Evolutionary conservation across 129 eudicot genomes (phyloP).

Genomic region (Flaveria brownii): DNA sequence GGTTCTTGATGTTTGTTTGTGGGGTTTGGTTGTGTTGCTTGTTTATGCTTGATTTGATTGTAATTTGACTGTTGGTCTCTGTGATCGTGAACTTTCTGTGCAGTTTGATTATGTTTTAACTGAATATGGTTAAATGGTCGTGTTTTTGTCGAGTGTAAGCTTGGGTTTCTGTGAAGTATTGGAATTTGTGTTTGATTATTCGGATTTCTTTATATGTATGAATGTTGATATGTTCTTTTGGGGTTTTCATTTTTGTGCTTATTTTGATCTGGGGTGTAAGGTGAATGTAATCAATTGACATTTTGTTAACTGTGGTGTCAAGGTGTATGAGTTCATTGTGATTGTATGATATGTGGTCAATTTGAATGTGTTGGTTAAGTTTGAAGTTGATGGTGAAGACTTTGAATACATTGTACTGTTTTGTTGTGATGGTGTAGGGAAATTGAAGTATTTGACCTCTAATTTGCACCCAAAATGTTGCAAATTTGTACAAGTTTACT

Average conservation of each 20-base stretch:
- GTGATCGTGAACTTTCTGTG: background rate
- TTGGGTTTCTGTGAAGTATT: background rate
- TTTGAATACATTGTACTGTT: background rate
- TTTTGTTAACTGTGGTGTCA: constrained; percentile 3
- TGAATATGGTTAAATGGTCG: too few relatives aligned
- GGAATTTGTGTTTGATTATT: constrained; percentile 8
- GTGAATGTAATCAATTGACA: background rate
- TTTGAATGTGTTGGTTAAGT: background rate
- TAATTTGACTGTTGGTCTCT: background rate
- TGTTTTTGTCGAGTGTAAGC: too few relatives aligned
- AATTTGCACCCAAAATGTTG: too few relatives aligned
- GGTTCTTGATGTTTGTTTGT: background rate
- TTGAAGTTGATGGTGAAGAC: background rate
- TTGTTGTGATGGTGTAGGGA: too few relatives aligned
- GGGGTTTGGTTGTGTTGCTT: constrained; percentile 16
- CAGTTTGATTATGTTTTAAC: too few relatives aligned
- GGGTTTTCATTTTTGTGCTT: constrained; percentile 13
- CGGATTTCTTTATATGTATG: constrained; percentile 17
- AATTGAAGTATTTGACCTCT: too few relatives aligned
- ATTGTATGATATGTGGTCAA: constrained; percentile 7
- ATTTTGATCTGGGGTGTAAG: background rate
- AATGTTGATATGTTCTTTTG: background rate
- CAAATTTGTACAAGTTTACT: background rate
- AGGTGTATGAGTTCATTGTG: constrained; percentile 7
- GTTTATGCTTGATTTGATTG: constrained; percentile 15